phyloP scores from a whole-genome alignment of 177 flowering plant species.

The Vitis hybrid region DNA sequence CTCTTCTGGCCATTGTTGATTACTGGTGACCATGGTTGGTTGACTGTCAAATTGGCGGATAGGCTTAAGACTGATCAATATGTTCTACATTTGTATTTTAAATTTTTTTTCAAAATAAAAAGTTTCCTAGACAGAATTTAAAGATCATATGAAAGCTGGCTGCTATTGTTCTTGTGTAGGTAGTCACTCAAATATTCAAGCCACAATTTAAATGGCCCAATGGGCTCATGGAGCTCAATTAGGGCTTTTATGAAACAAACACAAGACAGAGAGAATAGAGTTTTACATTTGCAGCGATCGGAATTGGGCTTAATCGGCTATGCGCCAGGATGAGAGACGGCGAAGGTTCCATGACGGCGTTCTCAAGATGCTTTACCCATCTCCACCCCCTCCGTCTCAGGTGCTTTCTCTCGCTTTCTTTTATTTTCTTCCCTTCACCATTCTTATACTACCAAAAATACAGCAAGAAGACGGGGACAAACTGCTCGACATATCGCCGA shows the following conservation, averaged over 20 bases:
- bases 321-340: constrained; percentile 34
- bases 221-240: too few species aligned
- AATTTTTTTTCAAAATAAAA: too few species aligned
- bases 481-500: not conserved
- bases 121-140: too few species aligned
- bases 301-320: not conserved
- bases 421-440: not conserved
- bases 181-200: too few species aligned
- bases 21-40: constrained; percentile 47
- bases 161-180: too few species aligned
- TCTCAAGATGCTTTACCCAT: constrained; percentile 35
- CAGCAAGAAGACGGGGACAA: constrained; percentile 15
- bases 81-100: too few species aligned
- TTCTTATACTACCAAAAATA: not conserved
- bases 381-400: constrained; percentile 24
- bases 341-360: constrained; percentile 36
- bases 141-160: too few species aligned
- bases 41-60: constrained; percentile 40
- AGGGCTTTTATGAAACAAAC: too few species aligned
- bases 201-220: too few species aligned
- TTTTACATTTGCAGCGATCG: too few species aligned
- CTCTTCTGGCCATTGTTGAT: constrained; percentile 27
- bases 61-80: not conserved
- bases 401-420: constrained; percentile 9
- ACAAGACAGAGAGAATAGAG: not conserved